phyloP scores from a whole-genome alignment of 208 protist species.

The Acanthamoeba royreba region DNA sequence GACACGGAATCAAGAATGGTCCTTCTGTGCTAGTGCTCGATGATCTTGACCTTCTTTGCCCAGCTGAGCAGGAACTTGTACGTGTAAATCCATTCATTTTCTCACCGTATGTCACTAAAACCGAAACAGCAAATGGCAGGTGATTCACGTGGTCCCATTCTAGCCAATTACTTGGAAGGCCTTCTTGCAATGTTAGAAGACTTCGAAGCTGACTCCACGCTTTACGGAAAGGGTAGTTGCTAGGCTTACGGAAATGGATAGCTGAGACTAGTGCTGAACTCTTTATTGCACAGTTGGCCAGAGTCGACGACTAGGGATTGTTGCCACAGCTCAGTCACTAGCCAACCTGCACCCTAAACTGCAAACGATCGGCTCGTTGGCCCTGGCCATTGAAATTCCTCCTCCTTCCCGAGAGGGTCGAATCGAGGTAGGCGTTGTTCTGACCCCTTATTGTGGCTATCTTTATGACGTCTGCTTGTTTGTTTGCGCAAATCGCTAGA shows the following conservation, averaged over 20 bases:
- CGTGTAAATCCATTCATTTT: background rate
- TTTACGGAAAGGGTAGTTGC: background rate
- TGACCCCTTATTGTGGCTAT: background rate
- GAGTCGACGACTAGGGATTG: background rate
- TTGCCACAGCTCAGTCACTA: constrained; percentile 10
- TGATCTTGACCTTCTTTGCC: background rate
- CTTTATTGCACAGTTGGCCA: background rate
- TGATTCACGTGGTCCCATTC: background rate
- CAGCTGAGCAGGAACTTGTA: background rate
- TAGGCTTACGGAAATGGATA: background rate
- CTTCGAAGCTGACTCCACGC: background rate
- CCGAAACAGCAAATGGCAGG: background rate
- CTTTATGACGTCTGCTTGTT: background rate
- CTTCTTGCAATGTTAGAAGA: background rate
- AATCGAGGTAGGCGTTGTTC: background rate
- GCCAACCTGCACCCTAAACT: constrained; percentile 2
- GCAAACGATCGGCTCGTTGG: constrained; percentile 43
- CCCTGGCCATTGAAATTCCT: constrained; percentile 21
- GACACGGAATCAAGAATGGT: background rate
- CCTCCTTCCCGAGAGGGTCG: background rate
- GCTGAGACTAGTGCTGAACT: background rate
- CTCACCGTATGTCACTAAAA: background rate
- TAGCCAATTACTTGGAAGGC: background rate
- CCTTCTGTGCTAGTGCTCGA: background rate
- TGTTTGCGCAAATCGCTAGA: background rate